These are phyloP conservation scores for Dioszegia crocea DNA, from an alignment of 768 basidiomycete species.

Conservation along the genomic window DNA sequence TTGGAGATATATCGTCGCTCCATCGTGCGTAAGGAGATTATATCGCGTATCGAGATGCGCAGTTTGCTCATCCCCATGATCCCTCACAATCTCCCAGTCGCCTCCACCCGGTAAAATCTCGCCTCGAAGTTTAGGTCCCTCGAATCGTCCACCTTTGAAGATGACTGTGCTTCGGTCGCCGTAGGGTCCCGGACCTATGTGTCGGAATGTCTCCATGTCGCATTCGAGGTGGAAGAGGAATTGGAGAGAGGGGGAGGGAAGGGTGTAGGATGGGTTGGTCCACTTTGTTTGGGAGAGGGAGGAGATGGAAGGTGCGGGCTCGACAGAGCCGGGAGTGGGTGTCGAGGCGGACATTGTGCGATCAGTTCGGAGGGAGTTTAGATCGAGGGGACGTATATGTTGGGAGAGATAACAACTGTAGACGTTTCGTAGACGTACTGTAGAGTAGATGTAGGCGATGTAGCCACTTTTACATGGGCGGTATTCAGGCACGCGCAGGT, in stretches of 20 bases:
- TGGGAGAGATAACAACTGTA: too few relatives aligned
- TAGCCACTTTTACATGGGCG: too few relatives aligned
- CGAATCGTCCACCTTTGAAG: conserved; percentile 34
- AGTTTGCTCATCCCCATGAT: conserved; percentile 13
- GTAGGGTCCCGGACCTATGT: conserved; percentile 29
- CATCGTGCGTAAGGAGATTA: conserved; percentile 32
- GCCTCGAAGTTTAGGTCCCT: conserved; percentile 27
- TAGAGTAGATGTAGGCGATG: too few relatives aligned
- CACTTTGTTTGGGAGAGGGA: conserved; percentile 3
- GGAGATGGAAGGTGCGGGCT: conserved; percentile 4
- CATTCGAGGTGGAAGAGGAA: conserved; percentile 42
- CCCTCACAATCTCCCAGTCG: conserved; percentile 33
- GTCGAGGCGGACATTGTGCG: background rate
- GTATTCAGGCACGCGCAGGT: too few relatives aligned
- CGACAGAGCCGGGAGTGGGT: background rate
- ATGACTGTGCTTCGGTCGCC: conserved; percentile 31
- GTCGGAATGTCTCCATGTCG: conserved; percentile 30
- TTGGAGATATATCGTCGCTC: conserved; percentile 37
- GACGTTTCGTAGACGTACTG: too few relatives aligned
- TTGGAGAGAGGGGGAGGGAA: conserved; percentile 9
- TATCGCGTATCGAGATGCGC: conserved; percentile 38
- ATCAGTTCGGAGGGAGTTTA: background rate
- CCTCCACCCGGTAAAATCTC: conserved; percentile 31
- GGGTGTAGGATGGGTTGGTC: conserved; percentile 11
- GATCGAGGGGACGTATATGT: background rate